Base-by-base conservation (phyloP, 495 filamentous ascomycete species). In the Aspergillus conjunctus region DNA sequence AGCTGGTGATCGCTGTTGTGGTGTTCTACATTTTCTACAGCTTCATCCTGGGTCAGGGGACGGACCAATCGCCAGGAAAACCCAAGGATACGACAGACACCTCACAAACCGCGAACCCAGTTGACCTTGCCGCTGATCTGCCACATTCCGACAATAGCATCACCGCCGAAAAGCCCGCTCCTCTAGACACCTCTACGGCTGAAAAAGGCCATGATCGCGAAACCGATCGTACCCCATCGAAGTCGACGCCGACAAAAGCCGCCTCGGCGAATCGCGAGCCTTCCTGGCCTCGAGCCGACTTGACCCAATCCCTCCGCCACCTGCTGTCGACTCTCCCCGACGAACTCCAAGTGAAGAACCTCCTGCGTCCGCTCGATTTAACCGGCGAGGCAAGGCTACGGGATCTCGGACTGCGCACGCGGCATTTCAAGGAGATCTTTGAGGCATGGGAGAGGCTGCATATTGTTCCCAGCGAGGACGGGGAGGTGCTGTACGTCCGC, bases 361-460 rank as follows among this genome's bases (percentile, higher is more conserved):
- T 68, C 0, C 26, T 65, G 10, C 22, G 45, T 10, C 62, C 62
- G 0, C 61, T 68, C 43, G 20, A 60, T 11, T 18, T 17, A 1
- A 66, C 64, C 0, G 66, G 66, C 1, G 66, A 68, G 46, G 46
- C 37, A 14, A 59, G 54, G 50, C 18, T 68, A 3, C 58, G 53
- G 4, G 66, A 68, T 33, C 44, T 59, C n/a, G 66, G 63, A 1
- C 41, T 68, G 18, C 66, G 66, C 1, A 64, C 66, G 1, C 60
- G 66, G 1, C 54, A 57, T 8, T 68, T 64, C 58, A 64, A 60
- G 14, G 30, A 14, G 4, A 55, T 66, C 5, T 58, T 66, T 18
- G 55, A 59, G 15, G 60, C 58, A 4, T 68, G 66, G 66, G 60
- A 68, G 34, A 33, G 7, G 4, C 33, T 68, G 8, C 66, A 68